Evolutionary conservation across 2,329 filamentous ascomycete species (phyloP).

Genomic region (Acrocalymma vagum): DNA sequence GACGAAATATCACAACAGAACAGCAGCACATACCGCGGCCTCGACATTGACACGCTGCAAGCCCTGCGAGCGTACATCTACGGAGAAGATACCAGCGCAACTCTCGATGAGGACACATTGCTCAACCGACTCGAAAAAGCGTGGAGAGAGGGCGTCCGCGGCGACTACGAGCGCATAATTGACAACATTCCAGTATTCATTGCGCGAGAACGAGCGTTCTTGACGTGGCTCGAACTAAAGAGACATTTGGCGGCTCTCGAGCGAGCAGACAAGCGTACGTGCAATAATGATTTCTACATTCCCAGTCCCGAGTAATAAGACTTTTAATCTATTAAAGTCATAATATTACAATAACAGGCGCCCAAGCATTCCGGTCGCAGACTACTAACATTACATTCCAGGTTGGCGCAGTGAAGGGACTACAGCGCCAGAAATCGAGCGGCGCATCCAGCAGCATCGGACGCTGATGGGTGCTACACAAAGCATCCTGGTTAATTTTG

Average conservation of each 20-base stretch:
- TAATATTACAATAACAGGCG: too few relatives aligned
- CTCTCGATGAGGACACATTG: slow-evolving; percentile 38
- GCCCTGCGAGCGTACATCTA: slow-evolving; percentile 43
- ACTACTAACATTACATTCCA: slow-evolving; percentile 22
- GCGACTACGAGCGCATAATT: slow-evolving; percentile 32
- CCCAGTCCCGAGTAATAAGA: too few relatives aligned
- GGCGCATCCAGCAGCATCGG: slow-evolving; percentile 42
- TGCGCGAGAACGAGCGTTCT: slow-evolving; percentile 41
- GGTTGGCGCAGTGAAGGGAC: slow-evolving; percentile 41
- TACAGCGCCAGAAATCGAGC: slow-evolving; percentile 36
- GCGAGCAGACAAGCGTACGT: slow-evolving; percentile 42
- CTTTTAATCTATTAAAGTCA: too few relatives aligned
- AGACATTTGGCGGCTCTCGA: slow-evolving; percentile 43
- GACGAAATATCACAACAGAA: slow-evolving; percentile 30
- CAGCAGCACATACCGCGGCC: slow-evolving; percentile 32
- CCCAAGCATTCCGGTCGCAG: too few relatives aligned
- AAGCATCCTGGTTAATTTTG: slow-evolving; percentile 39
- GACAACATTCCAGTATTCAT: slow-evolving; percentile 39
- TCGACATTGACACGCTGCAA: slow-evolving; percentile 38
- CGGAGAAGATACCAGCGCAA: slow-evolving; percentile 27
- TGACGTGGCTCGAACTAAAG: slow-evolving; percentile 46
- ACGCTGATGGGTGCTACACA: slow-evolving; percentile 43
- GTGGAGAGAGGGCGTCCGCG: slow-evolving; percentile 41
- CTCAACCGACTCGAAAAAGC: slow-evolving; percentile 38
- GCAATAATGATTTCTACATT: slow-evolving; percentile 5